Conservation (phyloP, 1,139 yeast species). For the Debaryomyces sp. region DNA sequence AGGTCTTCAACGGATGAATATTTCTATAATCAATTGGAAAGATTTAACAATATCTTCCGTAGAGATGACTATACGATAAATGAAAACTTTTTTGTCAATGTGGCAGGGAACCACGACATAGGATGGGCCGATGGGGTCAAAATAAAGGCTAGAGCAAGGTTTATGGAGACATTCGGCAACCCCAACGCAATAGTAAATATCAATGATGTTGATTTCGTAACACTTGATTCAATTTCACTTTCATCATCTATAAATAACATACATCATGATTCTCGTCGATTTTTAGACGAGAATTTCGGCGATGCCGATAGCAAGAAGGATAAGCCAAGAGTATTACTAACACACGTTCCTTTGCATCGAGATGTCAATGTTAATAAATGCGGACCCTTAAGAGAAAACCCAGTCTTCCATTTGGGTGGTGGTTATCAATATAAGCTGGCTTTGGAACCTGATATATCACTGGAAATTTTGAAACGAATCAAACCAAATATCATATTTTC, state of each 20-base stretch:
- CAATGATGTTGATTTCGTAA: slow-evolving; percentile 47
- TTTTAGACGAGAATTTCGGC: slow-evolving; percentile 26
- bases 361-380: slow-evolving; percentile 35
- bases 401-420: slow-evolving; percentile 24
- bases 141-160: slow-evolving; percentile 36
- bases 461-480: slow-evolving; percentile 31
- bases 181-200: slow-evolving; percentile 34
- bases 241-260: slow-evolving; percentile 35
- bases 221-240: slow-evolving; percentile 48
- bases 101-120: slow-evolving; percentile 62
- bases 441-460: slow-evolving; percentile 30
- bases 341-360: slow-evolving; percentile 55
- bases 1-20: slow-evolving; percentile 44
- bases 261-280: slow-evolving; percentile 28
- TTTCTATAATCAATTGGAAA: slow-evolving; percentile 34
- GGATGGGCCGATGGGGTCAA: slow-evolving; percentile 56
- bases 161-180: slow-evolving; percentile 41
- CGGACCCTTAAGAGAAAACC: slow-evolving; percentile 48
- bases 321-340: slow-evolving; percentile 41
- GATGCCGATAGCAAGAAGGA: slow-evolving; percentile 14
- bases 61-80: slow-evolving; percentile 24
- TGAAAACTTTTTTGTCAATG: slow-evolving; percentile 32
- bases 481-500: slow-evolving; percentile 47
- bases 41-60: slow-evolving; percentile 45
- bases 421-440: slow-evolving; percentile 59